Percentiles rank a stretch among this genome's conserved stretches.
Conservation (phyloP, 2,329 filamentous ascomycete species). For the Aspergillaceae sp. region DNA sequence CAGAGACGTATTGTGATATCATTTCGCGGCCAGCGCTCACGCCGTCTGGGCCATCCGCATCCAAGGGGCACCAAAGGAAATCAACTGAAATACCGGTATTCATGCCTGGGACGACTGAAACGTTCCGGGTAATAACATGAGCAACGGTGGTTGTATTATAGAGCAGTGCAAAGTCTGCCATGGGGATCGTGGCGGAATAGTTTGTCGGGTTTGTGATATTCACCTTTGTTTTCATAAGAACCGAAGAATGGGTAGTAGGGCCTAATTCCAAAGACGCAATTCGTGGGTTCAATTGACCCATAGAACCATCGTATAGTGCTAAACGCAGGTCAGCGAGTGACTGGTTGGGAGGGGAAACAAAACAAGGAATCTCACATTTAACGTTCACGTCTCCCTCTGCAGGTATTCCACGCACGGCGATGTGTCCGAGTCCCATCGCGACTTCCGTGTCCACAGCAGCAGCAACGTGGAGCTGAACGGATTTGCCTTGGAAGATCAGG, state of each 20-base stretch:
- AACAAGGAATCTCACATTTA: conserved; percentile 66
- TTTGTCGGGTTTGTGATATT: conserved; percentile 87
- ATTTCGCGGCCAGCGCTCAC: conserved; percentile 59
- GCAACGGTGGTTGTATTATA: conserved; percentile 68
- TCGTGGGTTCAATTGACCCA: conserved; percentile 50
- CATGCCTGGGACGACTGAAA: conserved; percentile 57
- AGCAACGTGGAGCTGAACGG: conserved; percentile 63
- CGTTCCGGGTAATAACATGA: conserved; percentile 58
- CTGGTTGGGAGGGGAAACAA: not conserved
- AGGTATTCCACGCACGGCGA: conserved; percentile 75
- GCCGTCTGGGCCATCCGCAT: conserved; percentile 53
- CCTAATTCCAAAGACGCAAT: conserved; percentile 64
- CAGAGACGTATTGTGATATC: conserved; percentile 79
- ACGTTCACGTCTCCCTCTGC: conserved; percentile 76
- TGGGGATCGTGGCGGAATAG: conserved; percentile 77
- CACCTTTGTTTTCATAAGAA: conserved; percentile 62
- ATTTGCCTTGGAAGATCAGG: conserved; percentile 63
- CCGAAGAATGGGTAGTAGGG: conserved; percentile 61
- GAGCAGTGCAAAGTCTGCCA: conserved; percentile 64
- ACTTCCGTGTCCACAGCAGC: conserved; percentile 78
- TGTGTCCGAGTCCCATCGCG: conserved; percentile 68
- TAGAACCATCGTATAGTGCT: conserved; percentile 52
- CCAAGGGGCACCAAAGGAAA: conserved; percentile 65
- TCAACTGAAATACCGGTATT: conserved; percentile 63
- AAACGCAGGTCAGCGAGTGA: conserved; percentile 16